Conservation (phyloP, 164 flowering plant species). For the Umbellularia californica region DNA sequence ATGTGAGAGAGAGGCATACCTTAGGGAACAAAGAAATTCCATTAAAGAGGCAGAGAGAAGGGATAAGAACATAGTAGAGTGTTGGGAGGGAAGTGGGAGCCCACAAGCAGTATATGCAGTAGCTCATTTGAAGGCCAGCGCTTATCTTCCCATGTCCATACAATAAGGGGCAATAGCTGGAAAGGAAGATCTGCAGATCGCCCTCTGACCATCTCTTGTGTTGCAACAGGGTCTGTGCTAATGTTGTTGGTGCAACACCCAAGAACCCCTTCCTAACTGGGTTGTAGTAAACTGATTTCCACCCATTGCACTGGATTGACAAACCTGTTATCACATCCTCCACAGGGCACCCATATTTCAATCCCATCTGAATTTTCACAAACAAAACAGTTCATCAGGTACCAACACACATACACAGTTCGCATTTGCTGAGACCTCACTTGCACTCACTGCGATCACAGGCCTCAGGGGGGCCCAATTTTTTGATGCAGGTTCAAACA, state of each 20-base stretch:
- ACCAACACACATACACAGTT: no score
- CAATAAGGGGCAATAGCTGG: conserved; percentile 21
- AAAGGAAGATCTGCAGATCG: conserved; percentile 22
- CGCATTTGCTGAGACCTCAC: no score
- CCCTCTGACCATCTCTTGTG: conserved; percentile 34
- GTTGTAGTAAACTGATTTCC: conserved; percentile 29
- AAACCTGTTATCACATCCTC: conserved; percentile 39
- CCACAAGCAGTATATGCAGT: conserved; percentile 24
- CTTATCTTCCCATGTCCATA: conserved; percentile 23
- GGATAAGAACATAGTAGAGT: conserved; percentile 18
- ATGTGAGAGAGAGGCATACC: conserved; percentile 14
- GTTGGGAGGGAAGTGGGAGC: conserved; percentile 24
- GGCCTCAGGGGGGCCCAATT: no score
- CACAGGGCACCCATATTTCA: conserved; percentile 29
- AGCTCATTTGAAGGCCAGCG: conserved; percentile 25
- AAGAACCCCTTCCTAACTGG: conserved; percentile 21
- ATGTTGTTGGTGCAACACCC: conserved; percentile 24
- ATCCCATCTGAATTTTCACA: conserved; percentile 25
- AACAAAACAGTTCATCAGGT: no score
- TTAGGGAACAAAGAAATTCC: conserved; percentile 27
- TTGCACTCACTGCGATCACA: no score
- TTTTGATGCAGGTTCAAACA: no score
- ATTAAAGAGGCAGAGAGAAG: conserved; percentile 23
- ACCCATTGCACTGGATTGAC: conserved; percentile 34
- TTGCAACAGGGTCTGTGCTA: conserved; percentile 22